Percentiles rank a stretch among this genome's conserved stretches.
These are phyloP conservation scores for Betula pendula DNA, from an alignment of 306 rosid species.

Conservation along the genomic window DNA sequence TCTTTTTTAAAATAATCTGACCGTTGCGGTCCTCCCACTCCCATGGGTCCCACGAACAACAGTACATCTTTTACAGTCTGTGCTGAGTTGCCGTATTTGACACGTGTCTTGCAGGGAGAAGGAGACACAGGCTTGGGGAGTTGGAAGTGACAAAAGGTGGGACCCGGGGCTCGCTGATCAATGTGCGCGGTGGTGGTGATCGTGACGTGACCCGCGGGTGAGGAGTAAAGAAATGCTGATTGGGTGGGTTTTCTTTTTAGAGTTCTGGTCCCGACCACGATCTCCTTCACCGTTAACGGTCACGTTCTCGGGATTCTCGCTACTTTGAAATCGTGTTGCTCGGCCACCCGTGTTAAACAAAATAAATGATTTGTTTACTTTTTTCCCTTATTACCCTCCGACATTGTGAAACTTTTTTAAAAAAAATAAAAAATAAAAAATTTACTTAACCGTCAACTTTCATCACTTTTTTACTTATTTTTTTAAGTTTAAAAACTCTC, in stretches of 20 bases:
- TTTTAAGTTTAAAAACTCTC: too few species aligned
- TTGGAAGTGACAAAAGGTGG: conserved; percentile 5
- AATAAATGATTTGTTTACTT: not conserved
- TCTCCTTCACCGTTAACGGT: conserved; percentile 31
- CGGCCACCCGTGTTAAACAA: not conserved
- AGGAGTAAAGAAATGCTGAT: not conserved
- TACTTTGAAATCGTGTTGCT: not conserved
- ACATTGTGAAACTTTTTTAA: too few species aligned
- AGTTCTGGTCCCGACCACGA: conserved; percentile 55
- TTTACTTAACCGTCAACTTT: too few species aligned
- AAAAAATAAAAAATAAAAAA: too few species aligned
- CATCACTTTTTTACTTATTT: too few species aligned
- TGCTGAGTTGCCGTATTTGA: not conserved
- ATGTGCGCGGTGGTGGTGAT: conserved; percentile 8
- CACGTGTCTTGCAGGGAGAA: conserved; percentile 15
- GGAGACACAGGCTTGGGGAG: not conserved
- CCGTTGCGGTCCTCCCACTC: not conserved
- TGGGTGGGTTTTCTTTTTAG: conserved; percentile 17
- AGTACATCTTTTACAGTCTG: not conserved
- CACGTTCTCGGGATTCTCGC: conserved; percentile 31
- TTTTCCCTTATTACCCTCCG: not conserved
- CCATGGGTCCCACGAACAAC: not conserved
- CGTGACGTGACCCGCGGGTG: conserved; percentile 26
- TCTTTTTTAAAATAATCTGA: not conserved
- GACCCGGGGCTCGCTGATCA: conserved; percentile 12